Conservation (phyloP, 805 yeast genomes). For the Metschnikowia lochheadii region DNA sequence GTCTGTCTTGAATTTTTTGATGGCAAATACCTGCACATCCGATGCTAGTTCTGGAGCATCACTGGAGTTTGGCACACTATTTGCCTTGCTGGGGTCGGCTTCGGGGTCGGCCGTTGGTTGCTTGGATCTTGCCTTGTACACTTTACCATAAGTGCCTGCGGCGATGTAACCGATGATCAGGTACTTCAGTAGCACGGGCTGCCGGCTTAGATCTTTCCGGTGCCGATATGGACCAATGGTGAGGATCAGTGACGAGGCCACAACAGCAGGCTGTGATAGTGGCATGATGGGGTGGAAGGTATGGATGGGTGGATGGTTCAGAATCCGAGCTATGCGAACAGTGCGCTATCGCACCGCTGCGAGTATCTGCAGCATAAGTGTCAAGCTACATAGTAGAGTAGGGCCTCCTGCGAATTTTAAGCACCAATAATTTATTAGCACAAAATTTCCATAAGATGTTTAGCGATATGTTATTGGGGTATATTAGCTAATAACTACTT, state of each 20-base stretch:
- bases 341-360: constrained; percentile 1
- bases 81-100: constrained; percentile 6
- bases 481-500: constrained; percentile 1
- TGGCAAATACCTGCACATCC: constrained; percentile 57
- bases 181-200: constrained; percentile 77
- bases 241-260: constrained; percentile 38
- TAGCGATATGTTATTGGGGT: not conserved
- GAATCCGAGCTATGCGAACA: constrained; percentile 1
- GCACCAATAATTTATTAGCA: no score
- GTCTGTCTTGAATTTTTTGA: constrained; percentile 93
- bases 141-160: constrained; percentile 96
- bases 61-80: not conserved
- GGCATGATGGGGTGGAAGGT: constrained; percentile 6
- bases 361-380: not conserved
- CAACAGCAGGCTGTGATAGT: constrained; percentile 21
- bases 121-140: constrained; percentile 75
- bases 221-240: constrained; percentile 44
- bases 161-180: constrained; percentile 93
- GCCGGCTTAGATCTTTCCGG: constrained; percentile 58
- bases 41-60: constrained; percentile 1
- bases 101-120: constrained; percentile 8
- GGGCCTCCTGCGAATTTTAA: no score
- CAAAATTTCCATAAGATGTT: not conserved
- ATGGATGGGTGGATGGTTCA: not conserved
- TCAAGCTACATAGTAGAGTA: not conserved